phyloP scores from a whole-genome alignment of 768 basidiomycete genomes.

The Collybia mongolica region DNA sequence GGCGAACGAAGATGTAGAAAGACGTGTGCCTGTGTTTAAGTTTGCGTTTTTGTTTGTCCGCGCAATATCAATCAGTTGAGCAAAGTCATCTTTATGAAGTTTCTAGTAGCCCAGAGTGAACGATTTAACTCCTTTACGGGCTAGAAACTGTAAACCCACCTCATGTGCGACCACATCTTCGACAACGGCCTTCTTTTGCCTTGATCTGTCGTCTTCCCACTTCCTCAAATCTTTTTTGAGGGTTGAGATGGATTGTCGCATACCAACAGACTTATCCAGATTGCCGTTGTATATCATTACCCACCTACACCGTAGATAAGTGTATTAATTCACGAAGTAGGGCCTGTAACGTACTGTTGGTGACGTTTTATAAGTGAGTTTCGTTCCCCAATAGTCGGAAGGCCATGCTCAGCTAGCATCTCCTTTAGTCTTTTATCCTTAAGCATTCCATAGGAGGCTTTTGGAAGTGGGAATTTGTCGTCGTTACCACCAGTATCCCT shows the following conservation, averaged over 20 bases:
- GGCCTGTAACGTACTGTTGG: constrained; percentile 42
- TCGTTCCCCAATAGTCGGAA: constrained; percentile 54
- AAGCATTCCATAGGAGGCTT: constrained; percentile 61
- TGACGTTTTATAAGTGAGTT: constrained; percentile 54
- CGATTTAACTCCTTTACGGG: neutral
- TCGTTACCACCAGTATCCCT: constrained; percentile 24
- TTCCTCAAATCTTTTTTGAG: constrained; percentile 52
- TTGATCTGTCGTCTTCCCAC: constrained; percentile 55
- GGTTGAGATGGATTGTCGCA: constrained; percentile 44
- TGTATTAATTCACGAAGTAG: neutral
- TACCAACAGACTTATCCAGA: constrained; percentile 48
- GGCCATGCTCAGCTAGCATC: constrained; percentile 47
- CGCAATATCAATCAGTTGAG: constrained; percentile 34
- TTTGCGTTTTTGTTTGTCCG: constrained; percentile 19
- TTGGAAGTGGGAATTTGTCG: constrained; percentile 51
- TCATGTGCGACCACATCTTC: constrained; percentile 38
- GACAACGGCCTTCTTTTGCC: constrained; percentile 37
- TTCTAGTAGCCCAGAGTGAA: constrained; percentile 22
- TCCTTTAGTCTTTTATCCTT: constrained; percentile 62
- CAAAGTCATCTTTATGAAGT: constrained; percentile 38
- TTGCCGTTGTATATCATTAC: constrained; percentile 71
- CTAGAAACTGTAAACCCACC: constrained; percentile 23
- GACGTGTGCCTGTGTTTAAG: neutral
- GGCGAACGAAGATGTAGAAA: neutral
- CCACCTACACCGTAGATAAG: constrained; percentile 45